These are phyloP conservation scores for Cercospora sp. DNA, from an alignment of 2,329 filamentous ascomycete species.

Conservation along the genomic window DNA sequence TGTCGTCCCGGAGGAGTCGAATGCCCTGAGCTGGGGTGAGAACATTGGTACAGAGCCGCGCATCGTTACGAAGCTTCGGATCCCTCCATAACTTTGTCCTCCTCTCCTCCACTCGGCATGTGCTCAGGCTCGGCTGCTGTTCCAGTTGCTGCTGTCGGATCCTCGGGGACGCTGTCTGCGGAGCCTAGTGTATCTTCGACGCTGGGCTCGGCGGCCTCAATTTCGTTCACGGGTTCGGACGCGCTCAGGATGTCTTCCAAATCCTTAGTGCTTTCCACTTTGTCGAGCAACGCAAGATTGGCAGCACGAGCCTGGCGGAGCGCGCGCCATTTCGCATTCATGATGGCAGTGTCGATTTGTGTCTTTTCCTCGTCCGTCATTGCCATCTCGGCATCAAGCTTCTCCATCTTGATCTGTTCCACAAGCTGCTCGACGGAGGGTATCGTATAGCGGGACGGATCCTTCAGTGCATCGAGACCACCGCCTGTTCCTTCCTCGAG, in stretches of 20 bases:
- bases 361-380: constrained; percentile 62
- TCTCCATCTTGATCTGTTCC: constrained; percentile 71
- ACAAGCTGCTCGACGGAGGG: constrained; percentile 72
- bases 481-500: constrained; percentile 65
- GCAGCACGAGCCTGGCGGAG: constrained; percentile 75
- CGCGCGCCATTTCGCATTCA: constrained; percentile 88
- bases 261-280: constrained; percentile 79
- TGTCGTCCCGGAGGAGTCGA: not conserved
- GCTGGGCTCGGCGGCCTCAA: constrained; percentile 20
- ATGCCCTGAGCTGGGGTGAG: not conserved
- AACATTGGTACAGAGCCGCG: constrained; percentile 7
- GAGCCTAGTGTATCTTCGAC: constrained; percentile 18
- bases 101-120: constrained; percentile 1
- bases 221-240: constrained; percentile 10
- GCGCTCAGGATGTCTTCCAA: constrained; percentile 44
- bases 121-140: constrained; percentile 12
- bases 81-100: constrained; percentile 16
- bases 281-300: constrained; percentile 78
- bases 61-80: constrained; percentile 11
- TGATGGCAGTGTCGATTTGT: constrained; percentile 67
- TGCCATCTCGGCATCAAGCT: constrained; percentile 84
- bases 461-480: constrained; percentile 69
- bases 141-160: constrained; percentile 9
- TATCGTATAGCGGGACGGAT: constrained; percentile 61
- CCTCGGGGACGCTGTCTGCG: constrained; percentile 10